phyloP scores from a whole-genome alignment of 345 rosid species.

The Citrus mangshanensis region DNA sequence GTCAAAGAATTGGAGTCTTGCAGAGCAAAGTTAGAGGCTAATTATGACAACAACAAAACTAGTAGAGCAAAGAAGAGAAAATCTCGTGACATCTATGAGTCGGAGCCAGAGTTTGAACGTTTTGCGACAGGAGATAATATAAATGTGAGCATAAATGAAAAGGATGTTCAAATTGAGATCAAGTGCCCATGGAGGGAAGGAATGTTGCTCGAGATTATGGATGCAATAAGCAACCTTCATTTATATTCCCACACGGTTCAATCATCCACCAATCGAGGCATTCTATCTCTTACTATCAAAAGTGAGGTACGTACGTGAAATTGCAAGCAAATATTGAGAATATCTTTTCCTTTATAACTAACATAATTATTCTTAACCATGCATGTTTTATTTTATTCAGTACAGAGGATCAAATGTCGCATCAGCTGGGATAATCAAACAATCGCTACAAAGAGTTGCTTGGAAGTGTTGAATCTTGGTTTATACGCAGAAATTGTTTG shows the following conservation, averaged over 20 bases:
- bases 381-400: conserved; percentile 33
- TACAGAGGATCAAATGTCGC: conserved; percentile 45
- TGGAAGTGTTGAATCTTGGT: conserved; percentile 42
- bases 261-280: conserved; percentile 59
- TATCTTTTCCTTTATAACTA: neutral
- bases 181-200: conserved; percentile 85
- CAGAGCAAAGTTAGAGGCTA: conserved; percentile 36
- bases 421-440: conserved; percentile 50
- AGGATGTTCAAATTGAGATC: conserved; percentile 61
- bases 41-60: conserved; percentile 35
- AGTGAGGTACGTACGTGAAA: conserved; percentile 51
- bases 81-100: conserved; percentile 32
- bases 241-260: conserved; percentile 81
- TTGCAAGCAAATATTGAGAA: neutral
- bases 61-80: conserved; percentile 52
- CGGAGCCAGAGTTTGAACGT: conserved; percentile 36
- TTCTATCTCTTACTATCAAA: conserved; percentile 57
- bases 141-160: conserved; percentile 39
- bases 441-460: conserved; percentile 57
- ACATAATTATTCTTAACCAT: neutral
- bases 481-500: conserved; percentile 16
- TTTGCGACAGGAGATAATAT: conserved; percentile 29
- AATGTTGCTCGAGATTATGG: conserved; percentile 71
- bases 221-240: conserved; percentile 51
- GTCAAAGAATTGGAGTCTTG: conserved; percentile 63